Evolutionary conservation across 148 eudicot species (phyloP).

Genomic region (Vaccinium darrowii): DNA sequence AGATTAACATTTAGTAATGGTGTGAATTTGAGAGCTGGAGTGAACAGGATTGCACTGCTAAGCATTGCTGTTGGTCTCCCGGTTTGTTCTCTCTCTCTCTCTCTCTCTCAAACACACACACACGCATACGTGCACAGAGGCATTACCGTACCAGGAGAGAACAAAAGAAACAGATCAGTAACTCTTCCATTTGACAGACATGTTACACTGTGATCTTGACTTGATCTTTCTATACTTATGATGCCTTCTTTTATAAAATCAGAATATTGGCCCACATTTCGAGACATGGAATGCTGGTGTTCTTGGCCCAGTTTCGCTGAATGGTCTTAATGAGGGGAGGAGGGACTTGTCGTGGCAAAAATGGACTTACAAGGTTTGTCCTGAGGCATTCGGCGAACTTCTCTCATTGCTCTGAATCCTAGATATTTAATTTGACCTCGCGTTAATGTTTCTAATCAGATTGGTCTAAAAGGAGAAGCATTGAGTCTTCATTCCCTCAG

Average conservation of each 20-base stretch:
- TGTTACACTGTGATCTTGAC: background rate
- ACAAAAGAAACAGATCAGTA: background rate
- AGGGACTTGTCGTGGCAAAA: slow-evolving; percentile 54
- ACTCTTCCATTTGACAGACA: background rate
- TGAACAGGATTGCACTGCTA: slow-evolving; percentile 79
- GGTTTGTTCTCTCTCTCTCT: slow-evolving; percentile 44
- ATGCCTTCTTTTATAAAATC: slow-evolving; percentile 6
- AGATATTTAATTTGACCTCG: slow-evolving; percentile 7
- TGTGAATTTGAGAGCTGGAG: slow-evolving; percentile 79
- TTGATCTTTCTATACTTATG: slow-evolving; percentile 1
- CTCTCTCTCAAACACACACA: slow-evolving; percentile 1
- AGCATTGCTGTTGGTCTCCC: slow-evolving; percentile 98
- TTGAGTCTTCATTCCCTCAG: slow-evolving; percentile 71
- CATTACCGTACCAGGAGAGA: background rate
- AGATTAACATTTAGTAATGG: slow-evolving; percentile 63
- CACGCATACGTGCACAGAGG: background rate
- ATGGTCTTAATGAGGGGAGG: slow-evolving; percentile 52
- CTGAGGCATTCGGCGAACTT: slow-evolving; percentile 4
- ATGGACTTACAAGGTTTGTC: slow-evolving; percentile 70
- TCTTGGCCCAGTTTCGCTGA: slow-evolving; percentile 60
- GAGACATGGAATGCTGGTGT: slow-evolving; percentile 66
- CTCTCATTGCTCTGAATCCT: background rate
- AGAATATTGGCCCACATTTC: slow-evolving; percentile 41
- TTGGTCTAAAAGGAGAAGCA: slow-evolving; percentile 89
- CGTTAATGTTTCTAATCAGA: slow-evolving; percentile 34